phyloP scores from a whole-genome alignment of 2,329 filamentous ascomycete genomes.

The Sclerotinia glacialis region DNA sequence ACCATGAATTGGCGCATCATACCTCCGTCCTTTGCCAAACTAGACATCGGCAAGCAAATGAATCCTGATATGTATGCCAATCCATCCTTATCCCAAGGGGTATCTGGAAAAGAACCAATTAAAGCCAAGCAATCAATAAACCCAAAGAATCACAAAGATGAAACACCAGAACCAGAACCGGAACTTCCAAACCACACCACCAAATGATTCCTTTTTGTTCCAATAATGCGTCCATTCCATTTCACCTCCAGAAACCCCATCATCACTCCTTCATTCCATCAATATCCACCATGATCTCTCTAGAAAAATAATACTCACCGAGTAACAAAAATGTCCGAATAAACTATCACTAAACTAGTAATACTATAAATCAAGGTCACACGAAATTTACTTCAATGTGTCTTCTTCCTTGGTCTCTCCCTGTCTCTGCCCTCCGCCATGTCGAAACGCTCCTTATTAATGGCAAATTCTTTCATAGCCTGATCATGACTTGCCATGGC shows the following conservation, averaged over 20 bases:
- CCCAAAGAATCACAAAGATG: constrained; percentile 10
- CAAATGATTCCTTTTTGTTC: constrained; percentile 1
- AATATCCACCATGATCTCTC: not conserved
- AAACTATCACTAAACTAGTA: constrained; percentile 9
- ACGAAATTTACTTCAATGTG: not conserved
- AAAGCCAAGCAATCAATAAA: constrained; percentile 17
- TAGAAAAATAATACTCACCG: constrained; percentile 15
- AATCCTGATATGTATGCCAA: constrained; percentile 16
- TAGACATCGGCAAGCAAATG: not conserved
- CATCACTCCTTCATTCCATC: not conserved
- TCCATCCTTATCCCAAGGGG: constrained; percentile 20
- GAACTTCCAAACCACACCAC: constrained; percentile 8
- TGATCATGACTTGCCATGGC: constrained; percentile 59
- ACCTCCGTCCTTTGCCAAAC: not conserved
- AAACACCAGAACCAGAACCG: constrained; percentile 8
- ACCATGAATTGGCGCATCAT: not conserved
- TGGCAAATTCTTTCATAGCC: constrained; percentile 57
- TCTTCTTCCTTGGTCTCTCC: constrained; percentile 25
- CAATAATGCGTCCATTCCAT: not conserved
- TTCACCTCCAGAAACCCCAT: not conserved
- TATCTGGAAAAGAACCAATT: constrained; percentile 21
- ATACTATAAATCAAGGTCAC: not conserved
- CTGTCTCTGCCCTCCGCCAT: constrained; percentile 39
- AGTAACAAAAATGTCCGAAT: constrained; percentile 3
- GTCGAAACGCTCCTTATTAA: constrained; percentile 45